Evolutionary conservation across 2,329 filamentous ascomycete species (phyloP).

Genomic region (Ascocoryne sarcoides): DNA sequence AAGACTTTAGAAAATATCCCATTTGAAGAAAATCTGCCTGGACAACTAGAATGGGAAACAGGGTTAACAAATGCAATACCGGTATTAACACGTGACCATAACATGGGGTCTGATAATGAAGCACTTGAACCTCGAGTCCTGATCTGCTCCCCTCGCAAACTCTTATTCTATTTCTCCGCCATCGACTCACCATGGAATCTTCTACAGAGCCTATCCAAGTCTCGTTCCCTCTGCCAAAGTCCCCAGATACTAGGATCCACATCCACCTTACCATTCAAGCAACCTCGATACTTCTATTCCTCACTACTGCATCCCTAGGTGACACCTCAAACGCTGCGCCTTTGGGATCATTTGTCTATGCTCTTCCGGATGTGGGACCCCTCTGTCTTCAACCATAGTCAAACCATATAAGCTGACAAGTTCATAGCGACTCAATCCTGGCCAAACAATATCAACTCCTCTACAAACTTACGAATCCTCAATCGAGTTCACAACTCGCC

Average conservation of each 20-base stretch:
- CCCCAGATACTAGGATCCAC: conserved; percentile 53
- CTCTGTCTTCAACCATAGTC: neutral
- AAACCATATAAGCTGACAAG: conserved; percentile 9
- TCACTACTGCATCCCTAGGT: conserved; percentile 49
- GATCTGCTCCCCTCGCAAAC: no score
- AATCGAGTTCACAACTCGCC: conserved; percentile 75
- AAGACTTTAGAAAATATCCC: no score
- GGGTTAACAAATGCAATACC: no score
- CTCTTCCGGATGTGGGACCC: conserved; percentile 70
- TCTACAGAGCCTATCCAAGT: conserved; percentile 33
- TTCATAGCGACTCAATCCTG: conserved; percentile 32
- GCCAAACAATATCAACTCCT: conserved; percentile 64
- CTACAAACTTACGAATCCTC: conserved; percentile 69
- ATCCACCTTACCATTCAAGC: conserved; percentile 49
- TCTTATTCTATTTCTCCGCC: no score
- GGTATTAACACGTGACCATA: no score
- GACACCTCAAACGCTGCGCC: conserved; percentile 41
- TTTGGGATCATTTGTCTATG: conserved; percentile 89
- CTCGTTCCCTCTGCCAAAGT: conserved; percentile 51
- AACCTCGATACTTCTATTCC: conserved; percentile 50
- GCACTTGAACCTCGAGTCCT: neutral
- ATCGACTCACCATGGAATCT: neutral
- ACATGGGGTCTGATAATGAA: no score
- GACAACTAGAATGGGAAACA: no score
- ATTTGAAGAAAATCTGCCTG: no score